These are phyloP conservation scores for Pseudofabraea citricarpa DNA, from an alignment of 2,329 filamentous ascomycete species.

Conservation along the genomic window DNA sequence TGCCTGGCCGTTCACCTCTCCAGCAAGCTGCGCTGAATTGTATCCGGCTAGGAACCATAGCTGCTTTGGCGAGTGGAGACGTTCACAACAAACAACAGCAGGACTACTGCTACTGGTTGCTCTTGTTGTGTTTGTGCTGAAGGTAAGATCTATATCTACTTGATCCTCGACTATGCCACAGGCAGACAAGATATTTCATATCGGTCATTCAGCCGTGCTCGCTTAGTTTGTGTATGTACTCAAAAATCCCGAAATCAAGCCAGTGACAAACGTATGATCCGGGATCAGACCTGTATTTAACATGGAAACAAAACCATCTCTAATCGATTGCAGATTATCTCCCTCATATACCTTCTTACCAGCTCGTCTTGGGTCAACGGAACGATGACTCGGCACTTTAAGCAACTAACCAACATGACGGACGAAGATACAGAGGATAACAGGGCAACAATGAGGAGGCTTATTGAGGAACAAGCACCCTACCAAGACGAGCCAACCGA, in stretches of 20 bases:
- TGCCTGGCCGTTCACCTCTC: slow-evolving; percentile 54
- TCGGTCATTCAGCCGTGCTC: too few relatives aligned
- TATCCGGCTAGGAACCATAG: slow-evolving; percentile 37
- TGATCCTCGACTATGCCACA: background rate
- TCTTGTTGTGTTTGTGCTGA: slow-evolving; percentile 46
- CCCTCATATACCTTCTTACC: slow-evolving; percentile 22
- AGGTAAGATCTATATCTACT: slow-evolving; percentile 38
- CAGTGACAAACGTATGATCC: too few relatives aligned
- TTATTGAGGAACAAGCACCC: slow-evolving; percentile 18
- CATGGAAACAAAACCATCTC: too few relatives aligned
- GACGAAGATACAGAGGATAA: slow-evolving; percentile 14
- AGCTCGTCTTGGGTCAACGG: slow-evolving; percentile 17
- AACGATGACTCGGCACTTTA: slow-evolving; percentile 12
- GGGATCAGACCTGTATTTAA: too few relatives aligned
- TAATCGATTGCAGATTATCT: slow-evolving; percentile 12
- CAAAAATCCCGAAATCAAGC: too few relatives aligned
- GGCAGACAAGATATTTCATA: too few relatives aligned
- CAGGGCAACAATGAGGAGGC: slow-evolving; percentile 14
- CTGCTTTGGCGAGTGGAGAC: slow-evolving; percentile 54
- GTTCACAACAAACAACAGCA: slow-evolving; percentile 46
- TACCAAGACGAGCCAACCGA: slow-evolving; percentile 19
- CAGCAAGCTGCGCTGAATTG: slow-evolving; percentile 26
- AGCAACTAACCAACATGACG: slow-evolving; percentile 7
- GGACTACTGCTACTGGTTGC: slow-evolving; percentile 52
- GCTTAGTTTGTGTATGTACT: too few relatives aligned